Conservation (phyloP, 108 stramenopile genomes). For the Ochromonas danica region DNA sequence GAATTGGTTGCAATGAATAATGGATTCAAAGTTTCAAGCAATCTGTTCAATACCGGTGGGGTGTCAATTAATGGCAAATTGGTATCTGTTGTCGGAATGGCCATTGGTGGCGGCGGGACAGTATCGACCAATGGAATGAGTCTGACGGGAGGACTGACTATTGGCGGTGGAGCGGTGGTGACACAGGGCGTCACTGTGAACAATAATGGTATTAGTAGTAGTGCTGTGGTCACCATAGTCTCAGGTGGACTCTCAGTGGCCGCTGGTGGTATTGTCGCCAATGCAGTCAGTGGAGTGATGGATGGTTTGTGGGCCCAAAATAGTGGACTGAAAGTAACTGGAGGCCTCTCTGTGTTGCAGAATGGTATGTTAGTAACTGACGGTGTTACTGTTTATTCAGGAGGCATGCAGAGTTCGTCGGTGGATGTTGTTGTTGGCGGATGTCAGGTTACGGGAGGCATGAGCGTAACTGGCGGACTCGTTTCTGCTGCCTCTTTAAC, state of each 20-base stretch:
- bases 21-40: not conserved
- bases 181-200: not conserved
- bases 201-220: not conserved
- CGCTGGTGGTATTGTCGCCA: not conserved
- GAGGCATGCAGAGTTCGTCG: not conserved
- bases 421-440: conserved; percentile 10
- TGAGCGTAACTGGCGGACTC: conserved; percentile 4
- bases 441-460: not conserved
- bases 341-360: not conserved
- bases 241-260: conserved; percentile 10
- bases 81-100: not conserved
- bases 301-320: not conserved
- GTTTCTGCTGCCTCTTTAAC: not conserved
- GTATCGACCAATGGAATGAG: conserved; percentile 11
- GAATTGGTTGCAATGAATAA: not conserved
- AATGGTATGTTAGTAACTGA: not conserved
- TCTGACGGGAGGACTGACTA: not conserved
- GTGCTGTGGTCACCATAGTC: not conserved
- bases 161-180: not conserved
- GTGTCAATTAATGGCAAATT: not conserved
- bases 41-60: too few species aligned
- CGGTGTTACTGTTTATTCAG: not conserved
- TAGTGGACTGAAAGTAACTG: not conserved
- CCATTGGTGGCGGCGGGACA: not conserved
- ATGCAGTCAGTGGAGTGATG: not conserved